These are phyloP conservation scores for Annulohypoxylon stygium DNA, from an alignment of 495 filamentous ascomycete genomes.

Conservation along the genomic window DNA sequence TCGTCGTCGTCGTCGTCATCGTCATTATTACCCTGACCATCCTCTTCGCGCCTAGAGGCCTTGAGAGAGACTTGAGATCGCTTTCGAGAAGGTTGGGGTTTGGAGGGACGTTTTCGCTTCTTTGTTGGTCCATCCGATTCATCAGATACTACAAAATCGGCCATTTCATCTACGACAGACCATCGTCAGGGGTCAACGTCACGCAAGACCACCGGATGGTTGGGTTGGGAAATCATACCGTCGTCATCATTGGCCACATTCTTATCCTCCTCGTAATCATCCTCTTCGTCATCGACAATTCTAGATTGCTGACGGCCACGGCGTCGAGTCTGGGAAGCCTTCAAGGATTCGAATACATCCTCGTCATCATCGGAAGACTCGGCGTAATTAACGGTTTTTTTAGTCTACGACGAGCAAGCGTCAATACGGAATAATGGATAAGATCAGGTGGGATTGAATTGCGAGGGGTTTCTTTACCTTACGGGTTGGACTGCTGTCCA, in stretches of 20 bases:
- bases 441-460: neutral
- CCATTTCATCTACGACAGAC: slow-evolving; percentile 70
- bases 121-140: slow-evolving; percentile 76
- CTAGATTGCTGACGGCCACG: slow-evolving; percentile 52
- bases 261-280: slow-evolving; percentile 77
- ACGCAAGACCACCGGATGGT: neutral
- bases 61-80: slow-evolving; percentile 65
- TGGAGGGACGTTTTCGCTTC: slow-evolving; percentile 77
- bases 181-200: slow-evolving; percentile 26
- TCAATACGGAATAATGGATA: slow-evolving; percentile 15
- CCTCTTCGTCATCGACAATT: slow-evolving; percentile 64
- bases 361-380: slow-evolving; percentile 74
- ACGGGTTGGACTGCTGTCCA: slow-evolving; percentile 70
- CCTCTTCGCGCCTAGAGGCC: slow-evolving; percentile 47
- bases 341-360: slow-evolving; percentile 65
- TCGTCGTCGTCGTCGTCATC: slow-evolving; percentile 60
- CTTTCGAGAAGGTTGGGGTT: slow-evolving; percentile 67
- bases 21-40: slow-evolving; percentile 13
- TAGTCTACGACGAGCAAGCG: slow-evolving; percentile 53
- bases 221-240: slow-evolving; percentile 52
- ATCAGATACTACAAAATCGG: slow-evolving; percentile 89
- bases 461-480: slow-evolving; percentile 59
- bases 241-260: slow-evolving; percentile 70
- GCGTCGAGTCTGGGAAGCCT: slow-evolving; percentile 48
- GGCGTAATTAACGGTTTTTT: slow-evolving; percentile 72